phyloP scores from a whole-genome alignment of 2,329 filamentous ascomycete species.

The Epicoccum sorghinum region DNA sequence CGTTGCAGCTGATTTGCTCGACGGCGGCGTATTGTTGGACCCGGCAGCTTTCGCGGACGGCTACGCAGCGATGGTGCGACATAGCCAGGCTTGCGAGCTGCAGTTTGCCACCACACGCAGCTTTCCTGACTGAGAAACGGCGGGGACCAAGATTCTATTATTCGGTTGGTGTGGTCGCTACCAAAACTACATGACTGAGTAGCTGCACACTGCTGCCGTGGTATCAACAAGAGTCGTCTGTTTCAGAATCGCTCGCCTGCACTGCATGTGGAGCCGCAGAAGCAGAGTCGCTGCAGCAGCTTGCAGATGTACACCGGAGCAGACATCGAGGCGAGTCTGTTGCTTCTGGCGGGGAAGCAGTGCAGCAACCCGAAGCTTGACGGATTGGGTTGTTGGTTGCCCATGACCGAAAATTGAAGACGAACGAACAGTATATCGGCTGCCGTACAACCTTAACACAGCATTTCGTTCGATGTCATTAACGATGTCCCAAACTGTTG shows the following conservation, averaged over 20 bases:
- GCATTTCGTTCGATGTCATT: constrained; percentile 11
- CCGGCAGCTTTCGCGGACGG: constrained; percentile 27
- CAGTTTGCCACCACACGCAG: constrained; percentile 28
- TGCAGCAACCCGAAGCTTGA: constrained; percentile 7
- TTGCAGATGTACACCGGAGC: constrained; percentile 11
- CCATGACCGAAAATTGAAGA: background rate
- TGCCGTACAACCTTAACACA: constrained; percentile 8
- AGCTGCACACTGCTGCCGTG: constrained; percentile 17
- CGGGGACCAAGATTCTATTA: constrained; percentile 2
- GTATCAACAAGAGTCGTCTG: constrained; percentile 19
- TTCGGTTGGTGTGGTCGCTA: constrained; percentile 30
- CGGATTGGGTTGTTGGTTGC: constrained; percentile 13
- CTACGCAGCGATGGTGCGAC: constrained; percentile 44
- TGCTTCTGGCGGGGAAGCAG: constrained; percentile 9
- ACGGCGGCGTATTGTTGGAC: constrained; percentile 26
- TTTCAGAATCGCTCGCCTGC: constrained; percentile 28
- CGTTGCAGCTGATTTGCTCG: constrained; percentile 42
- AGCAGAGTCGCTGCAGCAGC: constrained; percentile 26
- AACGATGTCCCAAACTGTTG: constrained; percentile 6
- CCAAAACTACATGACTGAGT: constrained; percentile 9
- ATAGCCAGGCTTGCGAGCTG: constrained; percentile 23
- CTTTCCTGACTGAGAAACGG: constrained; percentile 6
- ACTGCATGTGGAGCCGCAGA: constrained; percentile 15
- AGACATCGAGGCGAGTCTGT: constrained; percentile 7
- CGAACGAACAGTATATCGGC: background rate